A percentile compares a stretch with the other conserved stretches of the same genome.
Evolutionary conservation across 148 eudicot genomes (phyloP).

Genomic region (Tetragonia tetragonoides): DNA sequence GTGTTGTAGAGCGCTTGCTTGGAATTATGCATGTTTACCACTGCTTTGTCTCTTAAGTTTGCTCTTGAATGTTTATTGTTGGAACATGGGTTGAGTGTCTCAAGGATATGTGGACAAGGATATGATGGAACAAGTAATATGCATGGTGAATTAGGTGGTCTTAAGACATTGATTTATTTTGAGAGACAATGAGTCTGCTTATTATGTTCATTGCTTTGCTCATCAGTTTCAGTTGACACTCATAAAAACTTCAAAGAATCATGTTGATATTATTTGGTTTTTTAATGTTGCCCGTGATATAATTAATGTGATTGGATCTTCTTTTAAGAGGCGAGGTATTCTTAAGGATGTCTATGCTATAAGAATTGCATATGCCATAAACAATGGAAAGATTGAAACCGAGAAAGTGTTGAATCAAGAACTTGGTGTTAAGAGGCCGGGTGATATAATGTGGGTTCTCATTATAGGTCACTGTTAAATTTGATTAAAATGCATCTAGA

Average conservation of each 20-base stretch:
- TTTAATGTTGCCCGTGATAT: background rate
- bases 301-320: background rate
- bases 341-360: background rate
- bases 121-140: constrained; percentile 20
- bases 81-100: constrained; percentile 13
- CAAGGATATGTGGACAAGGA: constrained; percentile 10
- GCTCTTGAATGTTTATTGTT: constrained; percentile 13
- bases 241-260: background rate
- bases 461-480: constrained; percentile 2
- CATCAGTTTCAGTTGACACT: background rate
- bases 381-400: background rate
- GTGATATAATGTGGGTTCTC: constrained; percentile 7
- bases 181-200: background rate
- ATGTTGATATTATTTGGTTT: background rate
- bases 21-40: constrained; percentile 17
- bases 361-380: background rate
- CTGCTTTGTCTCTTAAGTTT: constrained; percentile 4
- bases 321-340: background rate
- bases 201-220: constrained; percentile 2
- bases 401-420: constrained; percentile 15
- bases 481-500: background rate
- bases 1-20: background rate
- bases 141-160: constrained; percentile 7
- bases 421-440: background rate
- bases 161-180: constrained; percentile 2